Percentiles rank a stretch among this genome's conserved stretches.
These are phyloP conservation scores for Mortierella sp. DNA, from an alignment of 371 early-diverging fungal species.

Conservation along the genomic window DNA sequence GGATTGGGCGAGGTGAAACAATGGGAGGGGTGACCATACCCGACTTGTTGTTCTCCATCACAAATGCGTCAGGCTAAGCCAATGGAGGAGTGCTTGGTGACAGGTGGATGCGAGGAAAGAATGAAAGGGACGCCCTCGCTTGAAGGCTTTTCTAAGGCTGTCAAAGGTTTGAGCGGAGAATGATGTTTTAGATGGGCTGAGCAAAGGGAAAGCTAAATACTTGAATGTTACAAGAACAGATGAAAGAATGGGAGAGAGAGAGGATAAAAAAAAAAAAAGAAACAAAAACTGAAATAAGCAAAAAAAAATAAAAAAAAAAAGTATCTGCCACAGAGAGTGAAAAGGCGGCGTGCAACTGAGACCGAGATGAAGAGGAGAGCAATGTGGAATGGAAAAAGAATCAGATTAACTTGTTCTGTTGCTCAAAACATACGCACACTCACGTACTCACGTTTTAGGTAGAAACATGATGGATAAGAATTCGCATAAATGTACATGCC, in stretches of 20 bases:
- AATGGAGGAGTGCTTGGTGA: constrained; percentile 1
- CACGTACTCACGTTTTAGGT: not conserved
- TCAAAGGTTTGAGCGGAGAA: not conserved
- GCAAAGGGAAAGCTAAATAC: not conserved
- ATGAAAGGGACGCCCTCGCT: not conserved
- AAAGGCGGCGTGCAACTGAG: not conserved
- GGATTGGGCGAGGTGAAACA: constrained; percentile 51
- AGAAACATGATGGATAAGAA: not conserved
- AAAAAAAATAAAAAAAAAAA: not conserved
- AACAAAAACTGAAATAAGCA: not conserved
- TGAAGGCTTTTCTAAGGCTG: not conserved
- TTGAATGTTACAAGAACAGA: not conserved
- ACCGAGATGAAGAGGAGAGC: too few species aligned
- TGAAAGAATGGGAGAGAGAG: not conserved
- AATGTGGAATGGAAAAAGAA: not conserved
- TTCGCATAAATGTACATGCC: not conserved
- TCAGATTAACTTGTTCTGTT: not conserved
- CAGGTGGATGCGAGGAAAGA: not conserved
- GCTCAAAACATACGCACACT: constrained; percentile 4
- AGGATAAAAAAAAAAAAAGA: not conserved
- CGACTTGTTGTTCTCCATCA: constrained; percentile 39
- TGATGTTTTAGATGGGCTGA: not conserved
- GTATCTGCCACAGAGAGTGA: not conserved
- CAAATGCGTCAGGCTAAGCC: not conserved
- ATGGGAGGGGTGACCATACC: constrained; percentile 51